Evolutionary conservation across 2,329 filamentous ascomycete species (phyloP).

Genomic region (Botryotinia globosa): DNA sequence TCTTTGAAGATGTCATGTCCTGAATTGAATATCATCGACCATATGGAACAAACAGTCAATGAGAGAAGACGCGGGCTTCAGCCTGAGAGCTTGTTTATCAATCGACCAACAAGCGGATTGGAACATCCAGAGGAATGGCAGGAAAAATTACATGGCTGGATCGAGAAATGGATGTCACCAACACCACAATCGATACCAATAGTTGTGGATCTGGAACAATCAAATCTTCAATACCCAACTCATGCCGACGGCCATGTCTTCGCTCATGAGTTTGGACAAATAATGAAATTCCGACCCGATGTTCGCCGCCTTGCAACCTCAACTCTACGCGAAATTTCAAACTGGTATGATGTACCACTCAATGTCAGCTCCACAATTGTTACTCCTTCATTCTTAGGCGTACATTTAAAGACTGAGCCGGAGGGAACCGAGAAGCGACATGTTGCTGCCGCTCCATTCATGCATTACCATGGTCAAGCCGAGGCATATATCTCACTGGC

Average conservation of each 20-base stretch:
- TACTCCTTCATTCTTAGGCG: conserved; percentile 24
- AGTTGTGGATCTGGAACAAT: conserved; percentile 31
- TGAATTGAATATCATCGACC: conserved; percentile 28
- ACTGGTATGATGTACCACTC: conserved; percentile 19
- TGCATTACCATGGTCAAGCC: conserved; percentile 40
- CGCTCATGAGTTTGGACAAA: conserved; percentile 28
- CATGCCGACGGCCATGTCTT: conserved; percentile 30
- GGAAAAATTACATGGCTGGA: conserved; percentile 30
- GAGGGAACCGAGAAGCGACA: conserved; percentile 36
- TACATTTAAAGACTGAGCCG: conserved; percentile 39
- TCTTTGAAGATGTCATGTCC: conserved; percentile 35
- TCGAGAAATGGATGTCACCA: conserved; percentile 27
- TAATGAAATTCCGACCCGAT: conserved; percentile 32
- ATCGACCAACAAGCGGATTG: conserved; percentile 29
- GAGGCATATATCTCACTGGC: conserved; percentile 42
- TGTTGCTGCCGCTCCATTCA: conserved; percentile 30
- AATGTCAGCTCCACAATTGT: conserved; percentile 20
- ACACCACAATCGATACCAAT: conserved; percentile 26
- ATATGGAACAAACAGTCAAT: conserved; percentile 27
- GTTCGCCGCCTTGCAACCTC: conserved; percentile 30
- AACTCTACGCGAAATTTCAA: conserved; percentile 22
- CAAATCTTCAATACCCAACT: conserved; percentile 31
- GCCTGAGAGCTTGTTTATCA: conserved; percentile 29
- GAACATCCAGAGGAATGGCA: conserved; percentile 31
- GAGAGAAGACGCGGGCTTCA: conserved; percentile 27